These are phyloP conservation scores for Elsinoe australis DNA, from an alignment of 2,329 filamentous ascomycete species.

Conservation along the genomic window DNA sequence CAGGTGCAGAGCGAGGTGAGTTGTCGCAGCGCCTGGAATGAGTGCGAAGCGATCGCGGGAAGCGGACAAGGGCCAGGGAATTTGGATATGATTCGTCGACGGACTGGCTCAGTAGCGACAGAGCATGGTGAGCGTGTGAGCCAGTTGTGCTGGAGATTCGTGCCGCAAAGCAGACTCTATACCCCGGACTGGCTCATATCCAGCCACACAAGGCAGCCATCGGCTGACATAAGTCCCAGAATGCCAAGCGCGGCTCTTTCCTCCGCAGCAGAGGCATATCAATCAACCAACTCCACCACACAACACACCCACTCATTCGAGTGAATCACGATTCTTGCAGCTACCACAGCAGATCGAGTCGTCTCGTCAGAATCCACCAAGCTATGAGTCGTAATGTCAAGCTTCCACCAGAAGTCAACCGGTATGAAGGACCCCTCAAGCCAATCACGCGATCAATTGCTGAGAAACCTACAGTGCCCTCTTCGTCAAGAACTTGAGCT, in stretches of 20 bases:
- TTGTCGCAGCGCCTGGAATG: constrained; percentile 13
- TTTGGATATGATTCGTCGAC: constrained; percentile 11
- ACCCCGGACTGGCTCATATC: background rate
- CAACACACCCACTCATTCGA: no score
- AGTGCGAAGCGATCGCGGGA: constrained; percentile 15
- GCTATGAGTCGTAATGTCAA: constrained; percentile 95
- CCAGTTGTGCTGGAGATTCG: no score
- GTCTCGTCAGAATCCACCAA: constrained; percentile 38
- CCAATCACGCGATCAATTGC: constrained; percentile 17
- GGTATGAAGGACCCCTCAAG: constrained; percentile 47
- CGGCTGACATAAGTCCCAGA: no score
- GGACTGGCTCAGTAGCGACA: background rate
- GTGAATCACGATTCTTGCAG: constrained; percentile 9
- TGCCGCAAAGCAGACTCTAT: no score
- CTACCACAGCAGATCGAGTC: no score
- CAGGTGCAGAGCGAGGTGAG: background rate
- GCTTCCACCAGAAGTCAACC: constrained; percentile 98
- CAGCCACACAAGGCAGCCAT: background rate
- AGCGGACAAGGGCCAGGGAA: constrained; percentile 12
- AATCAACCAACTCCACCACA: no score
- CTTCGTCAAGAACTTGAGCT: constrained; percentile 99
- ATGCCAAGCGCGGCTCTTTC: no score
- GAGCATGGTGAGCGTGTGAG: background rate
- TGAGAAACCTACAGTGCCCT: constrained; percentile 64
- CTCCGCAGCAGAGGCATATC: no score